Percentiles rank a stretch among this genome's conserved stretches.
Evolutionary conservation across 2,329 filamentous ascomycete genomes (phyloP).

Genomic region (Ascochyta viciae-villosae): DNA sequence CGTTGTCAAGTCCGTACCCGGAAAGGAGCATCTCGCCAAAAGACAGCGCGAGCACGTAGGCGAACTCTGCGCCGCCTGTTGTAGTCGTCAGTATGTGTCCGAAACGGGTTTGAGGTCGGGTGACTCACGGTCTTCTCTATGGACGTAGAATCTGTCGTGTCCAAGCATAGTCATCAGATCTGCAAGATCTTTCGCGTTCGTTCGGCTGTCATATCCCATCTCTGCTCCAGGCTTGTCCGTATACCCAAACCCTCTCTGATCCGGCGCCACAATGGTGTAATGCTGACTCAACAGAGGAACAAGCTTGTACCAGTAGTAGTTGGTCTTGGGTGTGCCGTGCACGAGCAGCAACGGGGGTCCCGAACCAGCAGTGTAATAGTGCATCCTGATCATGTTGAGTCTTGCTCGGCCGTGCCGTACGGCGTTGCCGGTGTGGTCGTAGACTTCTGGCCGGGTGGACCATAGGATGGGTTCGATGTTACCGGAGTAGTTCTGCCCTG

Average conservation of each 20-base stretch:
- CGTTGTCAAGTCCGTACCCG: slow-evolving; percentile 42
- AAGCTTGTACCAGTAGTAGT: slow-evolving; percentile 44
- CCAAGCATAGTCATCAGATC: slow-evolving; percentile 46
- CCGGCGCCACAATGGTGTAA: slow-evolving; percentile 46
- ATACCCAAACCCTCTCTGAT: slow-evolving; percentile 47
- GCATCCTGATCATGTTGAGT: slow-evolving; percentile 19
- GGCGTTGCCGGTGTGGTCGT: slow-evolving; percentile 17
- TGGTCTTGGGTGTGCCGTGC: slow-evolving; percentile 19
- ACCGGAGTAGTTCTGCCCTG: slow-evolving; percentile 15
- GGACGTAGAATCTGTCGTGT: slow-evolving; percentile 42
- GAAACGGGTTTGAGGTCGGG: not conserved
- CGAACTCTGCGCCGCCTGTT: slow-evolving; percentile 42
- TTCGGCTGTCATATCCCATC: slow-evolving; percentile 42
- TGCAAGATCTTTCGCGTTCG: slow-evolving; percentile 42
- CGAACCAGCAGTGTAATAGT: slow-evolving; percentile 16
- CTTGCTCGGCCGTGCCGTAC: slow-evolving; percentile 18
- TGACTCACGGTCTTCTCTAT: slow-evolving; percentile 41
- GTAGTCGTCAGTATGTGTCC: not conserved
- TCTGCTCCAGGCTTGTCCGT: slow-evolving; percentile 41
- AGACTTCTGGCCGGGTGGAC: slow-evolving; percentile 18
- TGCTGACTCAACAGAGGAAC: slow-evolving; percentile 41
- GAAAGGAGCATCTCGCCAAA: slow-evolving; percentile 46
- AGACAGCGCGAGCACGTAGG: slow-evolving; percentile 35
- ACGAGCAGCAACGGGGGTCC: slow-evolving; percentile 18
- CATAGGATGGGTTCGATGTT: slow-evolving; percentile 17